phyloP scores from a whole-genome alignment of 805 yeast species.

The Nakazawaea molendinolei region DNA sequence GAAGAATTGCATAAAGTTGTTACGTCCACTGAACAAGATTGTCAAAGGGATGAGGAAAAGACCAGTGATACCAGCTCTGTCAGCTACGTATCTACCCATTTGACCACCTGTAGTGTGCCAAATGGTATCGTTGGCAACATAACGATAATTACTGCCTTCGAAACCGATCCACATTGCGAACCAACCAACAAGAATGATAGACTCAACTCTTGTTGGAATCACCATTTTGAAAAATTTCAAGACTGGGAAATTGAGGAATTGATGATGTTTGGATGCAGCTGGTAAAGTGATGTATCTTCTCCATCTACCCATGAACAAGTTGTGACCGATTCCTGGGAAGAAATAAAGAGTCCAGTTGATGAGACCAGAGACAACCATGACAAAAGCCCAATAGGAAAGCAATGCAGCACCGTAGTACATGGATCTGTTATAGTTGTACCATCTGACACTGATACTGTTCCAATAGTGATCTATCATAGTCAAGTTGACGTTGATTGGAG shows the following conservation, averaged over 20 bases:
- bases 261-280: slow-evolving; percentile 7
- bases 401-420: slow-evolving; percentile 39
- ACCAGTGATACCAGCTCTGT: slow-evolving; percentile 46
- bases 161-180: slow-evolving; percentile 23
- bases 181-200: slow-evolving; percentile 31
- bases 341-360: slow-evolving; percentile 33
- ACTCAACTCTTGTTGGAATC: slow-evolving; percentile 50
- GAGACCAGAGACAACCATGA: slow-evolving; percentile 35
- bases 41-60: slow-evolving; percentile 44
- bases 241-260: neutral
- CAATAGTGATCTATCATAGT: slow-evolving; percentile 12
- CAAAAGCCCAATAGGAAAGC: slow-evolving; percentile 41
- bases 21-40: slow-evolving; percentile 55
- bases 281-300: slow-evolving; percentile 21
- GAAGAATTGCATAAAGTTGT: slow-evolving; percentile 51
- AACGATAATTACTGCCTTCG: slow-evolving; percentile 15
- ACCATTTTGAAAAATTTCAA: slow-evolving; percentile 19
- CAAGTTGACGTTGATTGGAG: slow-evolving; percentile 26
- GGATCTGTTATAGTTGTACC: slow-evolving; percentile 31
- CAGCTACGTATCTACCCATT: slow-evolving; percentile 32
- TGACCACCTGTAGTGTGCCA: slow-evolving; percentile 14
- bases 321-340: slow-evolving; percentile 25
- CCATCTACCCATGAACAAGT: slow-evolving; percentile 19
- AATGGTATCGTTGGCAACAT: slow-evolving; percentile 3
- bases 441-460: slow-evolving; percentile 23